phyloP scores from a whole-genome alignment of 306 rosid species.

The Abrus precatorius region DNA sequence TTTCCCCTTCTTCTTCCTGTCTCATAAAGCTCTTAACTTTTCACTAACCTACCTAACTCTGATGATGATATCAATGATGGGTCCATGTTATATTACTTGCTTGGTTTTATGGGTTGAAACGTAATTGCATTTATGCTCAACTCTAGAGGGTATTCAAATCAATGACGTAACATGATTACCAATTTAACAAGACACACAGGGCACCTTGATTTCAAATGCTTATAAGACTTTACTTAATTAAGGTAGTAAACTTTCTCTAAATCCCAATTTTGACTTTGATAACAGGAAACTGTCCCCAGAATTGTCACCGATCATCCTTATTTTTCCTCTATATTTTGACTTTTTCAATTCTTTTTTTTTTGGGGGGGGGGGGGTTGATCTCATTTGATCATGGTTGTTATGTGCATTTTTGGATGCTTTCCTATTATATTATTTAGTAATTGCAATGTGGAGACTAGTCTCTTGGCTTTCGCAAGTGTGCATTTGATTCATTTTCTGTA shows the following conservation, averaged over 20 bases:
- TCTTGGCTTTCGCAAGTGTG: slow-evolving; percentile 5
- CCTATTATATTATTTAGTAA: slow-evolving; percentile 12
- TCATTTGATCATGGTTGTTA: neutral
- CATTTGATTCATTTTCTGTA: slow-evolving; percentile 18
- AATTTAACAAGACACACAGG: neutral
- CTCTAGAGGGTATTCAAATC: neutral
- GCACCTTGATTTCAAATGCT: slow-evolving; percentile 36
- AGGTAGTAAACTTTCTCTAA: neutral
- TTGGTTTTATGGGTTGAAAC: slow-evolving; percentile 10
- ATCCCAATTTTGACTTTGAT: slow-evolving; percentile 4
- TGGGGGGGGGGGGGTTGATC: neutral
- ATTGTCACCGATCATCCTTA: neutral
- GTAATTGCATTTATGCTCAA: neutral
- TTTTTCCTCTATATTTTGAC: neutral
- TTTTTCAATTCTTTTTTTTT: neutral
- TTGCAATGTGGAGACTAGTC: slow-evolving; percentile 2
- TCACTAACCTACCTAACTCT: neutral
- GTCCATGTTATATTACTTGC: neutral
- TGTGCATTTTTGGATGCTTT: slow-evolving; percentile 17
- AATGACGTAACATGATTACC: neutral
- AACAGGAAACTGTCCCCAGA: neutral
- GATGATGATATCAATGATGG: neutral
- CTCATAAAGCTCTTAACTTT: neutral
- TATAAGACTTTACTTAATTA: neutral
- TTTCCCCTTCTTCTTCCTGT: neutral